These are phyloP conservation scores for Seiridium cupressi DNA, from an alignment of 2,329 filamentous ascomycete genomes.

Conservation along the genomic window DNA sequence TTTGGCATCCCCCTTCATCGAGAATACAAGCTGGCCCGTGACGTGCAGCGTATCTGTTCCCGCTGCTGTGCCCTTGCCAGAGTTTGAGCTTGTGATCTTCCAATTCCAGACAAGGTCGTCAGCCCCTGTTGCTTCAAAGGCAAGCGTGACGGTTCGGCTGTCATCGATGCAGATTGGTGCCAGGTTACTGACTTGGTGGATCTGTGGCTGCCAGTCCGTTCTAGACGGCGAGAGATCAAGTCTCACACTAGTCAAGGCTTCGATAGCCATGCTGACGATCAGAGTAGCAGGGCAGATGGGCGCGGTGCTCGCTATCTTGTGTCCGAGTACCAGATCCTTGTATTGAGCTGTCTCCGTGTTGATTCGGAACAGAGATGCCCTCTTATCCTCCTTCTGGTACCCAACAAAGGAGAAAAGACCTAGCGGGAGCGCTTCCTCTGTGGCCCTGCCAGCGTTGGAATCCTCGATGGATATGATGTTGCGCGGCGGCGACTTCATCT, in stretches of 20 bases:
- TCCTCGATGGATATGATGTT: background rate
- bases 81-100: background rate
- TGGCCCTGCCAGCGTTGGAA: background rate
- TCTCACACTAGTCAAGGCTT: background rate
- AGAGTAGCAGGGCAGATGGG: background rate
- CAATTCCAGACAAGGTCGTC: background rate
- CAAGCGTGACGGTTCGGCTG: background rate
- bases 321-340: constrained; percentile 28
- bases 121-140: background rate
- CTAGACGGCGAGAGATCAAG: background rate
- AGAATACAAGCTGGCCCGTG: background rate
- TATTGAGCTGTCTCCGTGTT: constrained; percentile 33
- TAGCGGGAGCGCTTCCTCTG: background rate
- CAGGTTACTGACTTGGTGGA: background rate
- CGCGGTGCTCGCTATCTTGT: constrained; percentile 27
- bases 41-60: background rate
- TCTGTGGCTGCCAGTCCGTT: background rate
- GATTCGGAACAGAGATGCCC: constrained; percentile 22
- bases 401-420: constrained; percentile 7
- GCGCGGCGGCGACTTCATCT: constrained; percentile 20
- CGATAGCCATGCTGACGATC: background rate
- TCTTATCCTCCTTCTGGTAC: background rate
- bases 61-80: background rate
- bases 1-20: constrained; percentile 13
- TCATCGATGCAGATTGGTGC: background rate